Conservation (phyloP, 164 flowering plant species). For the Annona cherimola region DNA sequence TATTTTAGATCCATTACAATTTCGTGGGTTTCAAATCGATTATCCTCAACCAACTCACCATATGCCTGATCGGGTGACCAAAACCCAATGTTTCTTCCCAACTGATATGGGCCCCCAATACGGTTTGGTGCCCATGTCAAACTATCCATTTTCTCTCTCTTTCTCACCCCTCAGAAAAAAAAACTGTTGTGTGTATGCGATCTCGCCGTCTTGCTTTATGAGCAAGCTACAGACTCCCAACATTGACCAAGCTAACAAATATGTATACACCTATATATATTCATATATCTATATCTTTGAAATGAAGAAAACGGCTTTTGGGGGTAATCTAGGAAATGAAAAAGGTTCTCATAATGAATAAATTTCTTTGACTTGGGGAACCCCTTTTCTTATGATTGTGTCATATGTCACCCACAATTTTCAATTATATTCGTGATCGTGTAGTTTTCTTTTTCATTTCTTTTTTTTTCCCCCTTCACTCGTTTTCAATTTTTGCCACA, state of each 20-base stretch:
- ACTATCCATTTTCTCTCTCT: not conserved
- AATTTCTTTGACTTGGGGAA: not conserved
- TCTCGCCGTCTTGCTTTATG: not conserved
- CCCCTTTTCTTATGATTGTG: not conserved
- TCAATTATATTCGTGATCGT: no score
- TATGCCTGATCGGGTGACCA: no score
- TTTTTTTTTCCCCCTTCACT: no score
- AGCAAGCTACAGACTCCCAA: not conserved
- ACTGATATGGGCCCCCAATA: no score
- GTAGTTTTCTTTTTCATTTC: no score
- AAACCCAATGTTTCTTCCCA: no score
- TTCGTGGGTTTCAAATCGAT: no score
- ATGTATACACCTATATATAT: no score
- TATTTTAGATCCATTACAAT: no score
- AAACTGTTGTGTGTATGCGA: not conserved
- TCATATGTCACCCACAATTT: not conserved
- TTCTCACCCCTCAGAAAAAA: not conserved
- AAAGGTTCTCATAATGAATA: not conserved
- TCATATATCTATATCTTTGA: no score
- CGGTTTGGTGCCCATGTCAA: not conserved
- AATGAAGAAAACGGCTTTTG: constrained; percentile 6
- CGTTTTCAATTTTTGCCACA: no score
- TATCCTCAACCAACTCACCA: no score
- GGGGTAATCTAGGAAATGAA: not conserved
- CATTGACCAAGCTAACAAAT: not conserved